Evolutionary conservation across 2,329 filamentous ascomycete genomes (phyloP), one percentile per base, ranked within the genome.

Genomic region (Neofusicoccum laricinum): DNA sequence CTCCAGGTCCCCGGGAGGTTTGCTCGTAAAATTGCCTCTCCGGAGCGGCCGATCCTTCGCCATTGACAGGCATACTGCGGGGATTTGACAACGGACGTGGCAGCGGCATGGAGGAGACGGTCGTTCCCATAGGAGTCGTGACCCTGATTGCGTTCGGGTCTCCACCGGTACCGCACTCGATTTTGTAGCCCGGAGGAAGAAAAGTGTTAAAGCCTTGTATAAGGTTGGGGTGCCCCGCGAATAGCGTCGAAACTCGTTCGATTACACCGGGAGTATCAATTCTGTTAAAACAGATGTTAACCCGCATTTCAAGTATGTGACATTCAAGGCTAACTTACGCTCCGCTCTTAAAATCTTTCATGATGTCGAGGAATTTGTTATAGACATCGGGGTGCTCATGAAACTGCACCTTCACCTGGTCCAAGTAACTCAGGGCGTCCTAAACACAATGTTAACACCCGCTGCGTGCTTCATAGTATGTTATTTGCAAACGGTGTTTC

Each of bases 291-390:
- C 5, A 10, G 36, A 61, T 51, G n/a, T 63, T 14, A 41, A n/a
- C 38, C n/a, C 30, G 40, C 45, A 19, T 49, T 41, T 8, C 7
- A 14, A 10, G 19, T 11, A 7, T 41, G 10, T 15, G 21, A 11
- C 14, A 0, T 3, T 14, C 25, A 4, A 25, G 19, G 12, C 5
- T 30, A 17, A 85, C 90, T 80, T 82, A 93, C 86, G 93, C 93
- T 79, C 97, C 94, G 71, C 93, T 97, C 79, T 99, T 99, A 77
- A 99, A 99, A 71, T 99, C 95, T 74, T 99, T 99, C 95, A 99
- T 99, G 55, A 99, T 99, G 71, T 99, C 95, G 50, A 99, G 81
- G 71, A 99, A 98, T 41, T 91, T 85, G 73, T 98, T 98, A 73
- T 99, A 99, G 0, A 99, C 95, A 76, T 98, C 94, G 3, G 95